These are phyloP conservation scores for Mortierella sp. DNA, from an alignment of 371 early-diverging fungal genomes.

Conservation along the genomic window DNA sequence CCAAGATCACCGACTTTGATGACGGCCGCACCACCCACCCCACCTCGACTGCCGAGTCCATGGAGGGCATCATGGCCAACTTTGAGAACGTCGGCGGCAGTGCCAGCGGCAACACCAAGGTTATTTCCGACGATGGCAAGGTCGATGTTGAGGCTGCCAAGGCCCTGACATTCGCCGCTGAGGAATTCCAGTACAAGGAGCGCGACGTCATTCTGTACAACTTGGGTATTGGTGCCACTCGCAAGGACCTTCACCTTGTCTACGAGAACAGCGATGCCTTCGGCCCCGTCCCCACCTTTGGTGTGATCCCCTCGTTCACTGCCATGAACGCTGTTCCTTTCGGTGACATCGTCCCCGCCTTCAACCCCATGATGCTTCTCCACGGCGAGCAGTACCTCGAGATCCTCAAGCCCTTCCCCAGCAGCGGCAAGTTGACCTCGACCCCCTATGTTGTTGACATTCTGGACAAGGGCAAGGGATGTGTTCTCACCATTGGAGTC, in stretches of 20 bases:
- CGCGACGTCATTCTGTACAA: constrained; percentile 79
- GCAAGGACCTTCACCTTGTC: constrained; percentile 66
- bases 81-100: constrained; percentile 61
- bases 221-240: constrained; percentile 62
- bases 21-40: constrained; percentile 94
- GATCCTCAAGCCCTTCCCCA: constrained; percentile 68
- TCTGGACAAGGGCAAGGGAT: constrained; percentile 96
- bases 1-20: constrained; percentile 88
- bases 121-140: constrained; percentile 45
- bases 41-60: constrained; percentile 80
- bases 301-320: constrained; percentile 76
- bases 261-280: constrained; percentile 68
- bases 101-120: constrained; percentile 28
- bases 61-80: constrained; percentile 88
- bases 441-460: constrained; percentile 88
- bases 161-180: constrained; percentile 59
- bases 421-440: constrained; percentile 71
- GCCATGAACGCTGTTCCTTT: constrained; percentile 75
- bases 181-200: constrained; percentile 78
- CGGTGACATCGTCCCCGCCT: constrained; percentile 71
- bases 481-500: constrained; percentile 83
- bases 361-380: constrained; percentile 72
- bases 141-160: constrained; percentile 80
- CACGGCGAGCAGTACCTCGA: constrained; percentile 79
- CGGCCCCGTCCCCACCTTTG: constrained; percentile 65